Evolutionary conservation across 805 yeast species (phyloP).

Genomic region (Starmerella stellata): DNA sequence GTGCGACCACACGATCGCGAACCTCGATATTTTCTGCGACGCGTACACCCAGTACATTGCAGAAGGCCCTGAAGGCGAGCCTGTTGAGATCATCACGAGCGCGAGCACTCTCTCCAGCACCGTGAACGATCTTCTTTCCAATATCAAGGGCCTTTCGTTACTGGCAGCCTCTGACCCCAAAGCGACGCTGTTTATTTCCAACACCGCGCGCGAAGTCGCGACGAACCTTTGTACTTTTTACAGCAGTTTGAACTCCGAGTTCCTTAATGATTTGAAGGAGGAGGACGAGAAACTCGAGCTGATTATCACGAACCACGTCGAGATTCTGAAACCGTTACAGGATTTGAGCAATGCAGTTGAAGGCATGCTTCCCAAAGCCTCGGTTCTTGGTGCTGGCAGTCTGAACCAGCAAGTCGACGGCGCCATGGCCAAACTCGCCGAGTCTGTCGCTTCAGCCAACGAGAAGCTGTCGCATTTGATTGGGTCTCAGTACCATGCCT

Average conservation of each 20-base stretch:
- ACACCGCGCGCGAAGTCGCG: constrained; percentile 39
- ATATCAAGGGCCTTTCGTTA: constrained; percentile 48
- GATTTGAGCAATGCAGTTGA: constrained; percentile 39
- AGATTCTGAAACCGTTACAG: constrained; percentile 55
- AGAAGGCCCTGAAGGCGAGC: constrained; percentile 55
- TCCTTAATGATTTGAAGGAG: constrained; percentile 28
- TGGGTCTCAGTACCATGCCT: constrained; percentile 27
- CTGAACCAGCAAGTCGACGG: constrained; percentile 58
- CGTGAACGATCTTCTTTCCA: constrained; percentile 42
- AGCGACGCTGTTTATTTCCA: constrained; percentile 25
- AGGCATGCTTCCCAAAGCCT: constrained; percentile 32
- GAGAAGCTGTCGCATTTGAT: constrained; percentile 37
- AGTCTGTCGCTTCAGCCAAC: constrained; percentile 49
- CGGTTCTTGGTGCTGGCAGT: constrained; percentile 19
- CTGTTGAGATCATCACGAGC: constrained; percentile 37
- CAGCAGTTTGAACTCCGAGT: constrained; percentile 36
- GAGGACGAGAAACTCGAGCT: constrained; percentile 49
- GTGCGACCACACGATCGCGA: constrained; percentile 48
- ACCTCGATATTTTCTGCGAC: constrained; percentile 64
- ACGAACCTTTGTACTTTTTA: constrained; percentile 45
- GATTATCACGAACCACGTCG: constrained; percentile 58
- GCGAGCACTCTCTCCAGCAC: constrained; percentile 46
- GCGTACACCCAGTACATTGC: constrained; percentile 58
- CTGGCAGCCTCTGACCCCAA: constrained; percentile 36
- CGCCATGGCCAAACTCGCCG: constrained; percentile 58